Conservation (phyloP, 805 yeast genomes). For the Kuraishia molischiana region DNA sequence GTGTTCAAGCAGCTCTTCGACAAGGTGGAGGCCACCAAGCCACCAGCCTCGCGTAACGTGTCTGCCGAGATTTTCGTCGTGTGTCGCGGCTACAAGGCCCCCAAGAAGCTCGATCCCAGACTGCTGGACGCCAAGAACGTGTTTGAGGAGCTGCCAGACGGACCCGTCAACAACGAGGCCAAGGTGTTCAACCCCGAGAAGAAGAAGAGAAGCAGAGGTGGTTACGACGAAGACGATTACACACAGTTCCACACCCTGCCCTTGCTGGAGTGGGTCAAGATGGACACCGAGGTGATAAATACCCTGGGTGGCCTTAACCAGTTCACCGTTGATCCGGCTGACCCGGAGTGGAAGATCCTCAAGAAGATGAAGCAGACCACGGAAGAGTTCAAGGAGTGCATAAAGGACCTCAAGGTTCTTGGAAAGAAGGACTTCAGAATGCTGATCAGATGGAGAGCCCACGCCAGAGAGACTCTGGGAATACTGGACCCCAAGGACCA, state of each 20-base stretch:
- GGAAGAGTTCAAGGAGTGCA: conserved; percentile 68
- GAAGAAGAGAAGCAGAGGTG: conserved; percentile 83
- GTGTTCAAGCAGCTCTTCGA: conserved; percentile 93
- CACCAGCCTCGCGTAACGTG: conserved; percentile 97
- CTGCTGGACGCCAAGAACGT: conserved; percentile 87
- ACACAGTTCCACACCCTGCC: conserved; percentile 61
- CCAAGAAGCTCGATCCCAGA: conserved; percentile 89
- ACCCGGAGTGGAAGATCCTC: conserved; percentile 64
- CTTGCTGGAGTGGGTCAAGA: conserved; percentile 68
- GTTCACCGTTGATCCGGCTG: conserved; percentile 50
- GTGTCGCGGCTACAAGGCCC: conserved; percentile 93
- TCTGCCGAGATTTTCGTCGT: conserved; percentile 99
- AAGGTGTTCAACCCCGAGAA: conserved; percentile 92
- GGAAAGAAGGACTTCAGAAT: conserved; percentile 90
- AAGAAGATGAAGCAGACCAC: conserved; percentile 71
- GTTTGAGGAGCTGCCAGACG: conserved; percentile 80
- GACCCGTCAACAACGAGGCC: conserved; percentile 74
- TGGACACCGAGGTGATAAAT: conserved; percentile 70
- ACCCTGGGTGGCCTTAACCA: conserved; percentile 65
- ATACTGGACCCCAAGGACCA: conserved; percentile 44
- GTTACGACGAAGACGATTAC: conserved; percentile 93
- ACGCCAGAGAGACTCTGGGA: conserved; percentile 71
- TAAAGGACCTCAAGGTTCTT: conserved; percentile 85
- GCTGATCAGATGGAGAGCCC: conserved; percentile 80
- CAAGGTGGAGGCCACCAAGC: conserved; percentile 97